Conservation (phyloP, 2,329 filamentous ascomycete genomes). For the Alternaria hordeiaustralica region DNA sequence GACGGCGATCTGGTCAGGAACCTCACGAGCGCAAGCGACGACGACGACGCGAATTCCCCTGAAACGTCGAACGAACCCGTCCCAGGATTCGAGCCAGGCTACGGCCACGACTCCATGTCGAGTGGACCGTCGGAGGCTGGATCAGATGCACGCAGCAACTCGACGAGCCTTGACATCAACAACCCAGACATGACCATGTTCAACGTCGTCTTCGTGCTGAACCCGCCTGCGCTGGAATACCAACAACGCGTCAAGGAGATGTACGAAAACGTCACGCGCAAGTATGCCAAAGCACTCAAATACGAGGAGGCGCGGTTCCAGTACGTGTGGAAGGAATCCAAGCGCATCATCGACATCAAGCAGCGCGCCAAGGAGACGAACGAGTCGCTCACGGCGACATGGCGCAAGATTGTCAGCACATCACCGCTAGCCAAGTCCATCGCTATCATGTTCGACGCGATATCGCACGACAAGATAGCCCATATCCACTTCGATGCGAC, state of each 20-base stretch:
- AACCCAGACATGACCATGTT: constrained; percentile 90
- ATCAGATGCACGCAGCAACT: constrained; percentile 50
- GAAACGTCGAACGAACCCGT: constrained; percentile 17
- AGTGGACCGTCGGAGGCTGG: constrained; percentile 45
- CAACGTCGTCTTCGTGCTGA: constrained; percentile 91
- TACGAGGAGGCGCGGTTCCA: constrained; percentile 89
- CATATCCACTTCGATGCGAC: constrained; percentile 75
- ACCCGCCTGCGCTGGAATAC: constrained; percentile 78
- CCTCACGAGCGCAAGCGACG: constrained; percentile 17
- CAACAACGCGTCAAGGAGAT: constrained; percentile 76
- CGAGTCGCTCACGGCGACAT: constrained; percentile 69
- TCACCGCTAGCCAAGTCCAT: constrained; percentile 85
- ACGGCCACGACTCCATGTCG: constrained; percentile 45
- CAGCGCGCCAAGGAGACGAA: constrained; percentile 77
- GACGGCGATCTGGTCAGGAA: constrained; percentile 29
- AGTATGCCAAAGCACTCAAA: constrained; percentile 89
- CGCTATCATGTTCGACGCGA: constrained; percentile 79
- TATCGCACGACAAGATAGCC: constrained; percentile 85
- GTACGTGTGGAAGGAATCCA: constrained; percentile 91
- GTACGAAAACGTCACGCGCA: constrained; percentile 88
- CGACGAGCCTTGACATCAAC: constrained; percentile 58
- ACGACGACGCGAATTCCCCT: constrained; percentile 19
- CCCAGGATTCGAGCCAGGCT: constrained; percentile 48
- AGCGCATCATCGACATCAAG: constrained; percentile 79
- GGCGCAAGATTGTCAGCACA: constrained; percentile 72